Evolutionary conservation across 805 yeast species (phyloP).

Genomic region (Kluyveromyces wickerhamii): DNA sequence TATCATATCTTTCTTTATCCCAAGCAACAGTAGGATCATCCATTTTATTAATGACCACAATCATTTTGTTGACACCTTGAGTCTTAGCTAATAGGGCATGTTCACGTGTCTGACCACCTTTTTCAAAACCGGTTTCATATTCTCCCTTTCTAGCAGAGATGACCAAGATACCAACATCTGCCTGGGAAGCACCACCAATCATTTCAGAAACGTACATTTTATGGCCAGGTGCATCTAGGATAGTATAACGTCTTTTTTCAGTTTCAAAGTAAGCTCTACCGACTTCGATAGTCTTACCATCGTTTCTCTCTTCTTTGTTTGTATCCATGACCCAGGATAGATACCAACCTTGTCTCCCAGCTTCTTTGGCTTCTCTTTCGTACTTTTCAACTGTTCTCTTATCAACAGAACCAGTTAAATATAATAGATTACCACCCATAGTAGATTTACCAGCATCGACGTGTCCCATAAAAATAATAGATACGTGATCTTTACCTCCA

Average conservation of each 20-base stretch:
- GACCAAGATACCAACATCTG: conserved; percentile 95
- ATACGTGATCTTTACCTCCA: conserved; percentile 95
- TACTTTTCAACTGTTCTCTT: conserved; percentile 97
- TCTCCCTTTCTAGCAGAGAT: conserved; percentile 99
- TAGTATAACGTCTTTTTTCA: conserved; percentile 94
- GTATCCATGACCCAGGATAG: conserved; percentile 99
- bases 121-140: conserved; percentile 97
- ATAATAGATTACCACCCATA: conserved; percentile 96
- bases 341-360: conserved; percentile 99
- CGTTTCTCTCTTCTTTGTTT: conserved; percentile 96
- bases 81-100: conserved; percentile 96
- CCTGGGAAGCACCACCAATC: conserved; percentile 99
- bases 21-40: conserved; percentile 95
- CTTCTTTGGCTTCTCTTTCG: conserved; percentile 97
- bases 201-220: conserved; percentile 97
- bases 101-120: conserved; percentile 98
- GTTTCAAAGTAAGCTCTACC: conserved; percentile 98
- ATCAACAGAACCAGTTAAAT: conserved; percentile 93
- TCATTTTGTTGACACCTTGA: conserved; percentile 91
- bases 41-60: conserved; percentile 96
- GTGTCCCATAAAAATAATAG: conserved; percentile 98
- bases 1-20: conserved; percentile 94
- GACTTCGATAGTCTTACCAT: conserved; percentile 98
- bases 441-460: conserved; percentile 99
- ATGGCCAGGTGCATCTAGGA: conserved; percentile 99